A percentile compares a stretch with the other conserved stretches of the same genome.
Conservation (phyloP, 164 flowering plant genomes). For the Sextonia rubra region DNA sequence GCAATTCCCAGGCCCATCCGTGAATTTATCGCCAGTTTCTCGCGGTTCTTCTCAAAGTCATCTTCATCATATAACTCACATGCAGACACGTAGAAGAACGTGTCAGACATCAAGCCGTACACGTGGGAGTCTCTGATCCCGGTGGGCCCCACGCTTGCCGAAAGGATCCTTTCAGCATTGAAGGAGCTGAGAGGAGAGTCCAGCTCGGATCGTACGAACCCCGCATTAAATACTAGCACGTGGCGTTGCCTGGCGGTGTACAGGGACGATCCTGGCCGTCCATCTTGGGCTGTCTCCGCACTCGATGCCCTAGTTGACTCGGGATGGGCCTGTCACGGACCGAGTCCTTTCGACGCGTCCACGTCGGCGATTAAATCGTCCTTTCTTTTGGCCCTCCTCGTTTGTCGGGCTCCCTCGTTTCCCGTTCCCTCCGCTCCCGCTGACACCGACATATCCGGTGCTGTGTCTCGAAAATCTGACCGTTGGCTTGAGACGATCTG, state of each 20-base stretch:
- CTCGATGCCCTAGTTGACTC: slow-evolving; percentile 9
- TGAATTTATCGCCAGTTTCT: neutral
- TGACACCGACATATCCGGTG: slow-evolving; percentile 41
- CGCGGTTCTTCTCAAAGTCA: neutral
- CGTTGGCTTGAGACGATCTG: slow-evolving; percentile 3
- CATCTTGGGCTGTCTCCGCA: too few species aligned
- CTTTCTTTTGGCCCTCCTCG: slow-evolving; percentile 17
- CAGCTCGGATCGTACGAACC: neutral
- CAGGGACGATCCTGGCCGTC: slow-evolving; percentile 23
- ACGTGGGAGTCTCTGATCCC: neutral
- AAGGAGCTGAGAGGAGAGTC: neutral
- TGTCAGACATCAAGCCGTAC: neutral
- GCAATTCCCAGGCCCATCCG: too few species aligned
- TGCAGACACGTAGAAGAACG: neutral
- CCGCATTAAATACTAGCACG: slow-evolving; percentile 8
- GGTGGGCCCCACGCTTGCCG: neutral
- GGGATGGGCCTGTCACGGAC: slow-evolving; percentile 1
- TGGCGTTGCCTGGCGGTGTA: neutral
- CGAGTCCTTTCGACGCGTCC: slow-evolving; percentile 16
- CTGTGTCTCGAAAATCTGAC: slow-evolving; percentile 6
- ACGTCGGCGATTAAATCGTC: slow-evolving; percentile 17
- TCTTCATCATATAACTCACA: neutral
- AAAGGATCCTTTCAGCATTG: neutral
- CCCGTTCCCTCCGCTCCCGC: slow-evolving; percentile 42
- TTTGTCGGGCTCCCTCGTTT: slow-evolving; percentile 24